Evolutionary conservation across 176 grass and related monocot genomes (phyloP), one percentile per base, ranked within the genome.

Genomic region (Thinopyrum elongatum): DNA sequence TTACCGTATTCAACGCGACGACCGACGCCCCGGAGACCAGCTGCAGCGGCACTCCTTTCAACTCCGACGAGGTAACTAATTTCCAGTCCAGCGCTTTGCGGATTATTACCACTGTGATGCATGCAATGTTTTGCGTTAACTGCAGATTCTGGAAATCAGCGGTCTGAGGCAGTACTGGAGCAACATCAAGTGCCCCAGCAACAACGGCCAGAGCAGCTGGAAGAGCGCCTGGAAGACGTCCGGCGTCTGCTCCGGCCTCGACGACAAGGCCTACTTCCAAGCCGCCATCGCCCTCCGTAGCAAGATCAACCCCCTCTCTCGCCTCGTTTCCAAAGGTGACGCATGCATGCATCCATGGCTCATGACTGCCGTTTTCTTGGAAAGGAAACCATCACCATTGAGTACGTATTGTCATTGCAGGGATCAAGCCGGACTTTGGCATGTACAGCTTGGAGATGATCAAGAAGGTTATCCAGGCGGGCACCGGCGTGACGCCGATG

Each of bases 101-200:
- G 47, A 51, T 51, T 51, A 4, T 51, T 17, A 51, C 47, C 47
- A 51, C 47, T 51, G 47, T 17, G 47, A 17, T 51, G 17, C 9
- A 51, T 35, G 19, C 12, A 7, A 21, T 29, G 49, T 8, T 60
- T 42, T 25, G 19, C 25, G 30, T 35, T 4, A 36, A 30, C 42
- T n/a, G 74, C 62, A 90, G 88, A 57, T 51, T 17, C 47, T 51
- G 47, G 47, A 51, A 51, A 51, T 51, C 47, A 51, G 47, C 15
- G 47, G 47, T 51, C 47, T 51, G 15, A 51, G 15, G 47, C 47
- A 76, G 71, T 87, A 86, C 79, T 88, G 86, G 90, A 86, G 72
- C 72, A 92, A 53, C 83, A 81, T 92, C 71, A 88, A 27, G 73
- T 92, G 90, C 65, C 90, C 86, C n/a, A 83, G 73, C 73, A 86